phyloP scores from a whole-genome alignment of 805 yeast species.

The Teunomyces kruisii region DNA sequence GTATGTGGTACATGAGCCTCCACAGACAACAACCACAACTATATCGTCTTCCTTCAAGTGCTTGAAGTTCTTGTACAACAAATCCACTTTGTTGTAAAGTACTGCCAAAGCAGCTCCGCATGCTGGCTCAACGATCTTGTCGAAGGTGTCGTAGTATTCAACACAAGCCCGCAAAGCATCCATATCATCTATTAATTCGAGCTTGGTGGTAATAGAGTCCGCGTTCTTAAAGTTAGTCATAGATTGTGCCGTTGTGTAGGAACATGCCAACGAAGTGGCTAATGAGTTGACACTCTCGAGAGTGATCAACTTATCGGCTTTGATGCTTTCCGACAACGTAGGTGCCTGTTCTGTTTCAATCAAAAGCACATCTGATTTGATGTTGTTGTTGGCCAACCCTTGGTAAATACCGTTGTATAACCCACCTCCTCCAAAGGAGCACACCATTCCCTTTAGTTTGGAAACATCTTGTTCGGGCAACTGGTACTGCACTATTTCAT shows the following conservation, averaged over 20 bases:
- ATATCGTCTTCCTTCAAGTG: conserved; percentile 38
- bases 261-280: conserved; percentile 66
- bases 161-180: conserved; percentile 57
- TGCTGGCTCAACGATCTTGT: conserved; percentile 64
- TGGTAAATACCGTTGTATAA: conserved; percentile 51
- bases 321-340: conserved; percentile 52
- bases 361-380: conserved; percentile 32
- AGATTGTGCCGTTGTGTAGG: conserved; percentile 52
- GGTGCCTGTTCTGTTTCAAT: conserved; percentile 67
- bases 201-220: conserved; percentile 14
- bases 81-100: conserved; percentile 37
- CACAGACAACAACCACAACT: conserved; percentile 59
- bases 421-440: conserved; percentile 62
- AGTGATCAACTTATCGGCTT: conserved; percentile 42
- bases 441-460: conserved; percentile 45
- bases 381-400: conserved; percentile 39
- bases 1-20: conserved; percentile 28
- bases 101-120: conserved; percentile 69
- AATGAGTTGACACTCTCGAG: conserved; percentile 50
- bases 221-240: conserved; percentile 34
- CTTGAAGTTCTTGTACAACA: conserved; percentile 23
- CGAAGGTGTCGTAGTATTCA: conserved; percentile 49
- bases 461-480: conserved; percentile 15
- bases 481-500: conserved; percentile 38
- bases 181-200: conserved; percentile 43